Evolutionary conservation across 176 grass and related monocot species (phyloP).

Genomic region (Metroxylon sagu): DNA sequence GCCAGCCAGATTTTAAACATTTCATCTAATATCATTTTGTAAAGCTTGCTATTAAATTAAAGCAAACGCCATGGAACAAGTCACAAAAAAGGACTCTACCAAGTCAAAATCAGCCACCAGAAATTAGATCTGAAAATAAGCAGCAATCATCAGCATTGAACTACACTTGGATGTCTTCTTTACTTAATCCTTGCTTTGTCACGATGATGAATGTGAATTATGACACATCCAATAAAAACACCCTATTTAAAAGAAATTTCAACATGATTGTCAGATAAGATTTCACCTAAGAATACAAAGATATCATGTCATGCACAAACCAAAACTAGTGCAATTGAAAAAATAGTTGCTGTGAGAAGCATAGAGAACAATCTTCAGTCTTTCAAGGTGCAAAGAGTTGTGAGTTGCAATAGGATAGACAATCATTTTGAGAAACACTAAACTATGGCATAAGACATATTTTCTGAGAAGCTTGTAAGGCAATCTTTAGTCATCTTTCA

Average conservation of each 20-base stretch:
- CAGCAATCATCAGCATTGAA: constrained; percentile 39
- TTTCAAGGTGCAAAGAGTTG: constrained; percentile 12
- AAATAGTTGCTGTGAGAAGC: constrained; percentile 24
- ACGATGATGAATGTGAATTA: constrained; percentile 78
- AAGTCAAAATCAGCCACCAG: constrained; percentile 23
- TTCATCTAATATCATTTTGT: constrained; percentile 26
- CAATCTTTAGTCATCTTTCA: no score
- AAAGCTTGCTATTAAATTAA: constrained; percentile 16
- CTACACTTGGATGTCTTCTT: constrained; percentile 65
- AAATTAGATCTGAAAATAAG: constrained; percentile 47
- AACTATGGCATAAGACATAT: no score
- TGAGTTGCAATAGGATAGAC: no score
- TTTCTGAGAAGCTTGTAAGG: no score
- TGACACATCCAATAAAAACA: constrained; percentile 90
- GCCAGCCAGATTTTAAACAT: constrained; percentile 34
- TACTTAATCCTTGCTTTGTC: constrained; percentile 77
- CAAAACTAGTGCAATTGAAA: constrained; percentile 21
- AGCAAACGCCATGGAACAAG: constrained; percentile 14
- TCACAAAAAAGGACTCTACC: constrained; percentile 51
- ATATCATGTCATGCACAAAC: constrained; percentile 37
- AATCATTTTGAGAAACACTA: no score
- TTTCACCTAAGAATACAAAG: constrained; percentile 42
- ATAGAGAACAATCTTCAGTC: constrained; percentile 11
- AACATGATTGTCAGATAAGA: constrained; percentile 65
- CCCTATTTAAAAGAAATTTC: constrained; percentile 90